Evolutionary conservation across 805 yeast genomes (phyloP), one percentile per base, ranked within the genome.

Genomic region (Yamadazyma olivae): DNA sequence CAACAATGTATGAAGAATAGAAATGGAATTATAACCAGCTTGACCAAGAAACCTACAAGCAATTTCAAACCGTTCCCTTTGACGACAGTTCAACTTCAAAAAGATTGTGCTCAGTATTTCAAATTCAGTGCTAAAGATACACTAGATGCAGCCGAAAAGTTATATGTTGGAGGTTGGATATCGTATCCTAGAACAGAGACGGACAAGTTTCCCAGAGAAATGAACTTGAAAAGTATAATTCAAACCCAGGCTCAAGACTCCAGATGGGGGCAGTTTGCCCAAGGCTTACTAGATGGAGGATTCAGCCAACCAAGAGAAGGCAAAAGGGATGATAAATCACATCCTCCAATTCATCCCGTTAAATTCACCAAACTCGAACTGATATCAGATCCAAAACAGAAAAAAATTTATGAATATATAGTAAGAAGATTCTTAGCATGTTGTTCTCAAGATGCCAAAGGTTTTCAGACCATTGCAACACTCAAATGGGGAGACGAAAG

Each of bases 141-240:
- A 2, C 64, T 93, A 49, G 71, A 60, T 38, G 68, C 71, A 0
- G 99, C 99, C 0, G 99, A 93, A 58, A 76, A 75, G 44, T 69
- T 93, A 17, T 93, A 93, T 56, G 89, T 83, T 39, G 69, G 74
- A 32, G 99, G 99, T 0, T 87, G 78, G 51, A 68, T 93, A 1
- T 89, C 97, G 0, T 93, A 93, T 55, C 99, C 99, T 3, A 83
- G 99, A 68, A 93, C 99, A 0, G 99, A 93, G 54, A 93, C 99
- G 0, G 97, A 93, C 56, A 74, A 63, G 17, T 95, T 85, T 50
- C 96, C 95, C 2, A 58, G 64, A 0, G 68, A 71, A 1, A 87
- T 90, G 84, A 87, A 93, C 51, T 65, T 93, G 32, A 64, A 64
- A 36, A 61, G 62, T 1, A 57, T 88, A 2, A 70, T 93, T 2